Percentiles rank a stretch among this genome's conserved stretches.
These are phyloP conservation scores for Colletotrichum gloeosporioides DNA, from an alignment of 2,329 filamentous ascomycete species.

Conservation along the genomic window DNA sequence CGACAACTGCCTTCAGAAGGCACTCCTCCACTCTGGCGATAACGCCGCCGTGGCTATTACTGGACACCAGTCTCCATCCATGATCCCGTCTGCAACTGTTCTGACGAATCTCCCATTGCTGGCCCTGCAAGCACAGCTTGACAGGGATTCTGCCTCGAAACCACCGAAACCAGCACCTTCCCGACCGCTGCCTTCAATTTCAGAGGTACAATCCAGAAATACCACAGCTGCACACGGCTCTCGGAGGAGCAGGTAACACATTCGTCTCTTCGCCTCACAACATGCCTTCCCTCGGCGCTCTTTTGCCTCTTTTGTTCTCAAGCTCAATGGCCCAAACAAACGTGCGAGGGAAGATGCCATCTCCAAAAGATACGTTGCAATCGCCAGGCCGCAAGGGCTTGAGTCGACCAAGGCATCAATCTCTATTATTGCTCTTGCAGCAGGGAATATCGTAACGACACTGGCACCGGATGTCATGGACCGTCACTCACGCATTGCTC, in stretches of 20 bases:
- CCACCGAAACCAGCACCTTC: not conserved
- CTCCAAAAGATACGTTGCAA: not conserved
- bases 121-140: not conserved
- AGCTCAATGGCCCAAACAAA: not conserved
- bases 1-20: not conserved
- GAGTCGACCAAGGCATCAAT: not conserved
- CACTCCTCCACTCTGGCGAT: not conserved
- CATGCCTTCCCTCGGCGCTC: not conserved
- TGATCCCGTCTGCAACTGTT: not conserved
- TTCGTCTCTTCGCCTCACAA: not conserved
- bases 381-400: not conserved
- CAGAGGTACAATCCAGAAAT: not conserved
- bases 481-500: not conserved
- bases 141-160: constrained; percentile 7
- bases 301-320: not conserved
- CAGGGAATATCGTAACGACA: not conserved
- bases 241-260: not conserved
- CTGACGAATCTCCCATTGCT: not conserved
- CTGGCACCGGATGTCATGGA: not conserved
- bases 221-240: not conserved
- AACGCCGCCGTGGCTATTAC: not conserved
- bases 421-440: not conserved
- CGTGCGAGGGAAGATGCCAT: not conserved
- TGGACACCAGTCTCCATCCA: not conserved
- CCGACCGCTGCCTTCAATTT: not conserved